Base-by-base conservation (phyloP, 495 filamentous ascomycete genomes). In the Xylona heveae region DNA sequence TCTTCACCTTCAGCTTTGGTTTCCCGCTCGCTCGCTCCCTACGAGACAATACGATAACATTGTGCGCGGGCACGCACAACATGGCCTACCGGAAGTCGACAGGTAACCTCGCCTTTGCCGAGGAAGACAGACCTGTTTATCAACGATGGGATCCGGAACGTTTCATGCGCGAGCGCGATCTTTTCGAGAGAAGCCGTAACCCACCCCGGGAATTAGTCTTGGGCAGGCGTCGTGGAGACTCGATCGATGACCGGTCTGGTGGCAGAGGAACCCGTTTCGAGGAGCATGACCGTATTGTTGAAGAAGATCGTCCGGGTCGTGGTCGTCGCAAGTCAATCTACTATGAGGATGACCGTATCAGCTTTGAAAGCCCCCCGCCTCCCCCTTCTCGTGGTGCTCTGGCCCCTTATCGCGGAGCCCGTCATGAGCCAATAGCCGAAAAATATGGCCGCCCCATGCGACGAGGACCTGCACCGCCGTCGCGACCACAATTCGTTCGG, bases 401-500 rank as follows among this genome's bases (percentile, higher is more conserved):
- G n/a, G 8, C 23, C 12, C 19, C 19, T 7, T n/a, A 19, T 22
- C 31, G 19, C 1, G 18, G 31, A 19, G 19, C 19, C 19, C 31
- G 33, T 28, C 24, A 19, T 9, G 25, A 21, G 6, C 24, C 25
- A n/a, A 24, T 15, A 1, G n/a, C 28, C 9, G 33, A 35, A 2
- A 4, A 24, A 5, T 4, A 2, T 2, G 25, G 28, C 24, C 22
- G 14, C 2, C 30, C 30, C 6, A 21, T 24, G 8, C 23, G 22
- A 8, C 23, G 20, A 4, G n/a, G 19, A 3, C 30, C 30, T 6
- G 3, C 13, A 8, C 3, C 30, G n/a, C 31, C 19, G 3, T 50
- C 50, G 21, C 55, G 60, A 20, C 74, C 74, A n/a, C 61, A 57
- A 10, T 53, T 74, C 20, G 40, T 74, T 36, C 61, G 74, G 35